A percentile compares a stretch with the other conserved stretches of the same genome.
Conservation (phyloP, 495 filamentous ascomycete genomes). For the Neurospora africana region DNA sequence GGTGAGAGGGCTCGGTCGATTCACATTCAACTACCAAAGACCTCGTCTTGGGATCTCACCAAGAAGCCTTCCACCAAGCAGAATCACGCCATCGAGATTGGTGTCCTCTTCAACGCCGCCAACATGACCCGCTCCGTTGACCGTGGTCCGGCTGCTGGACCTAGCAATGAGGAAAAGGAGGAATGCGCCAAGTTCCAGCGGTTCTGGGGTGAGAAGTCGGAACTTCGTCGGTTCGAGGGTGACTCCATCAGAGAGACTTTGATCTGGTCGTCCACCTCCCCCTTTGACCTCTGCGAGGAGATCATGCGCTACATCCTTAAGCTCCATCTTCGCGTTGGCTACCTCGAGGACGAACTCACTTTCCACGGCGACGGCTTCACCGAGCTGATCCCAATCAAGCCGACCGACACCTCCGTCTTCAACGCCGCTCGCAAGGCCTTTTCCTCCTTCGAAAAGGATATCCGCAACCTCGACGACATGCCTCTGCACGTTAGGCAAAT, state of each 20-base stretch:
- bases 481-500: slow-evolving; percentile 74
- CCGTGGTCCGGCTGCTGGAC: slow-evolving; percentile 58
- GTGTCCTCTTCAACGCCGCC: slow-evolving; percentile 59
- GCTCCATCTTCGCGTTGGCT: slow-evolving; percentile 45
- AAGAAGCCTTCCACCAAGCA: slow-evolving; percentile 13
- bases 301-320: slow-evolving; percentile 65
- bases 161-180: slow-evolving; percentile 56
- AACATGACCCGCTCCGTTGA: slow-evolving; percentile 68
- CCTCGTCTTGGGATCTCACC: slow-evolving; percentile 31
- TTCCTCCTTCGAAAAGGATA: slow-evolving; percentile 55
- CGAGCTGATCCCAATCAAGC: slow-evolving; percentile 39
- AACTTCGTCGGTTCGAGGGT: slow-evolving; percentile 64
- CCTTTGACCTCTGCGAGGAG: slow-evolving; percentile 58
- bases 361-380: slow-evolving; percentile 55
- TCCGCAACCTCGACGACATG: slow-evolving; percentile 65
- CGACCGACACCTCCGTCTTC: slow-evolving; percentile 41
- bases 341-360: slow-evolving; percentile 33
- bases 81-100: slow-evolving; percentile 41
- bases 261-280: slow-evolving; percentile 60
- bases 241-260: slow-evolving; percentile 68
- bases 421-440: slow-evolving; percentile 47
- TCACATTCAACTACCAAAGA: slow-evolving; percentile 36
- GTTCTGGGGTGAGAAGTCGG: slow-evolving; percentile 69
- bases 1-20: slow-evolving; percentile 64
- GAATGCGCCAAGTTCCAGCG: slow-evolving; percentile 56